Evolutionary conservation across 1,284 basidiomycete species (phyloP).

Genomic region (Xerocomus minutiporus): DNA sequence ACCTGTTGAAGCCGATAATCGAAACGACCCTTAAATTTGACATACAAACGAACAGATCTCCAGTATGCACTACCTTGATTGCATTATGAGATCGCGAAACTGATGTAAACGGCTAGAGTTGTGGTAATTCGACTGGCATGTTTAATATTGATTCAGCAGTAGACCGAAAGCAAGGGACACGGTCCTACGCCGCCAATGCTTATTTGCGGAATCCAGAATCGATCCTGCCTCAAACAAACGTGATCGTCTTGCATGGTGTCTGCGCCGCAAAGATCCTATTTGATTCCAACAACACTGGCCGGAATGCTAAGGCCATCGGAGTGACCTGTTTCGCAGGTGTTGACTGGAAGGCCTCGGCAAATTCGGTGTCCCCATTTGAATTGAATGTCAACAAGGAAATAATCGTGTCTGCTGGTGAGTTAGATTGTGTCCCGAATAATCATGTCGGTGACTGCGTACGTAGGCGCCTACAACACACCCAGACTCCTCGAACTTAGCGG

Average conservation of each 20-base stretch:
- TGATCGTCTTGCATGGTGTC: slow-evolving; percentile 9
- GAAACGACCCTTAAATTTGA: slow-evolving; percentile 8
- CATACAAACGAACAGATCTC: slow-evolving; percentile 17
- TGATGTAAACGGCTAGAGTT: slow-evolving; percentile 11
- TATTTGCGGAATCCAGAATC: slow-evolving; percentile 15
- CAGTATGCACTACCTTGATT: slow-evolving; percentile 6
- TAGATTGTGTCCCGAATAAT: background rate
- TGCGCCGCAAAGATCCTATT: slow-evolving; percentile 16
- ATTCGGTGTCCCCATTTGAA: background rate
- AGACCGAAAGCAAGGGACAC: slow-evolving; percentile 11
- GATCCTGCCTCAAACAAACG: slow-evolving; percentile 12
- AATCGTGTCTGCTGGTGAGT: slow-evolving; percentile 14
- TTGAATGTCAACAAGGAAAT: slow-evolving; percentile 11
- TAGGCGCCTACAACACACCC: slow-evolving; percentile 19
- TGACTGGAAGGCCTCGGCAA: slow-evolving; percentile 10
- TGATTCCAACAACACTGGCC: background rate
- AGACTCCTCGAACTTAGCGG: slow-evolving; percentile 21
- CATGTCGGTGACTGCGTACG: background rate
- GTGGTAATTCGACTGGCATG: slow-evolving; percentile 21
- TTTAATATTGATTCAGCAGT: slow-evolving; percentile 22
- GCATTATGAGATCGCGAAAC: background rate
- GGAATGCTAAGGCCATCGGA: slow-evolving; percentile 8
- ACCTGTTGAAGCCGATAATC: slow-evolving; percentile 16
- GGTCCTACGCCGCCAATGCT: slow-evolving; percentile 21
- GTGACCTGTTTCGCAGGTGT: slow-evolving; percentile 11